Base-by-base conservation (phyloP, 2,329 filamentous ascomycete genomes). In the Epichloe gansuensis region DNA sequence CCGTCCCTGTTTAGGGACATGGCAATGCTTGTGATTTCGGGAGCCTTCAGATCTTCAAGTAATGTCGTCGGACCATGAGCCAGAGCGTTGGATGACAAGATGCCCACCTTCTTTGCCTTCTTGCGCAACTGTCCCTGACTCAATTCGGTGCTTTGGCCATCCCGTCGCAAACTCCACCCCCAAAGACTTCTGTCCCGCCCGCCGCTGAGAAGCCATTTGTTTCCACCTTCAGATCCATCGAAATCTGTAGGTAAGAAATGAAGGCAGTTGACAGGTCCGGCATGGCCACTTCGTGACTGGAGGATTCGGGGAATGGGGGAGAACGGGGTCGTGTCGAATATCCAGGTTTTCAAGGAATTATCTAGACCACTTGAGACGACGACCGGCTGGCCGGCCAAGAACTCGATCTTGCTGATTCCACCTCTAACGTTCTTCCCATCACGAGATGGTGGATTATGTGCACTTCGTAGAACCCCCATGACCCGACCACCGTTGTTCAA, bases 261-360 rank as follows among this genome's bases (percentile, higher is more conserved):
- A 34, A 98, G 75, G 50, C 81, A 84, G 36, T 84, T 90, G 51
- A 97, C 82, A 0, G 90, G 84, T 3, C 85, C 89, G 9, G 90
- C 88, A 65, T 98, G 93, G 2, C 93, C 93, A 58, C 87, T 89
- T 58, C 93, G 80, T 3, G 81, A 80, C 67, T 98, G 93, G 34
- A 98, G 72, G 27, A 89, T 85, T 17, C 91, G 81, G 2, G 93
- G 93, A 11, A 90, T 77, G 0, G 90, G 83, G 0, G 87, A 93
- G 65, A 95, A 95, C 0, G 91, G 90, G 0, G 84, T 84, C 65
- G 94, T 85, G 62, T 97, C 91, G 60, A 96, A 95, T 55, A 97
- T 93, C 91, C 91, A 96, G 5, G 89, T 90, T 65, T 91, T 94
- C 54, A 98, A 72, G 9, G 90, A 88, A 68, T 98, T 98, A 66